These are phyloP conservation scores for Plantago major DNA, from an alignment of 257 asterid genomes.

Conservation along the genomic window DNA sequence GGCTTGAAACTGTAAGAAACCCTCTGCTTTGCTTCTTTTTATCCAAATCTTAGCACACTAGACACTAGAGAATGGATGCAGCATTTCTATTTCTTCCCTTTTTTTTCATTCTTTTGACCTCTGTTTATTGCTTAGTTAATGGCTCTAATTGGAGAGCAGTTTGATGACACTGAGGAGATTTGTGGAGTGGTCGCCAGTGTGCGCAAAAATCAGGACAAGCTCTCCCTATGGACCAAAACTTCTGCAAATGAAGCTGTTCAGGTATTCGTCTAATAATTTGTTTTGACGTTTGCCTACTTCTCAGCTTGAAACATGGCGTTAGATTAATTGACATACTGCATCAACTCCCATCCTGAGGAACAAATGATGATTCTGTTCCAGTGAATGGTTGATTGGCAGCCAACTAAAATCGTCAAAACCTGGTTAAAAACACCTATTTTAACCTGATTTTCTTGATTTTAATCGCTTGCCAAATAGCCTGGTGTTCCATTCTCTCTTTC, in stretches of 20 bases:
- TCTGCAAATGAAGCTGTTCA: conserved; percentile 92
- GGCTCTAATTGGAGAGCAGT: conserved; percentile 65
- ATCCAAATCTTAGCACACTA: conserved; percentile 4
- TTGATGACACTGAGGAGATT: conserved; percentile 59
- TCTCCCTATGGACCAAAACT: conserved; percentile 87
- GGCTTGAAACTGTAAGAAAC: conserved; percentile 83
- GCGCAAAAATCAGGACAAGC: conserved; percentile 78
- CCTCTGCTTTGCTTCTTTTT: not conserved
- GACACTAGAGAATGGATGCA: conserved; percentile 3
- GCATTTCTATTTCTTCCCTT: not conserved
- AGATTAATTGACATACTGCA: too few relatives aligned
- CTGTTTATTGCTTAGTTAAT: conserved; percentile 36
- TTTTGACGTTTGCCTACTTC: not conserved
- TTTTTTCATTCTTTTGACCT: too few relatives aligned
- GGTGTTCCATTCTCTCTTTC: too few relatives aligned
- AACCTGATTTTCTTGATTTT: too few relatives aligned
- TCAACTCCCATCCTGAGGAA: too few relatives aligned
- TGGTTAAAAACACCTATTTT: too few relatives aligned
- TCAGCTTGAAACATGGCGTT: too few relatives aligned
- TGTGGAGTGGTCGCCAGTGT: conserved; percentile 68
- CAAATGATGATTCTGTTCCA: too few relatives aligned
- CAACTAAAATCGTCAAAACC: too few relatives aligned
- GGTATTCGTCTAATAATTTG: conserved; percentile 31
- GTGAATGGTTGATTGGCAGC: too few relatives aligned
- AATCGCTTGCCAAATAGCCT: too few relatives aligned